Evolutionary conservation across 2,329 filamentous ascomycete genomes (phyloP).

Genomic region (Fonsecaea monophora): DNA sequence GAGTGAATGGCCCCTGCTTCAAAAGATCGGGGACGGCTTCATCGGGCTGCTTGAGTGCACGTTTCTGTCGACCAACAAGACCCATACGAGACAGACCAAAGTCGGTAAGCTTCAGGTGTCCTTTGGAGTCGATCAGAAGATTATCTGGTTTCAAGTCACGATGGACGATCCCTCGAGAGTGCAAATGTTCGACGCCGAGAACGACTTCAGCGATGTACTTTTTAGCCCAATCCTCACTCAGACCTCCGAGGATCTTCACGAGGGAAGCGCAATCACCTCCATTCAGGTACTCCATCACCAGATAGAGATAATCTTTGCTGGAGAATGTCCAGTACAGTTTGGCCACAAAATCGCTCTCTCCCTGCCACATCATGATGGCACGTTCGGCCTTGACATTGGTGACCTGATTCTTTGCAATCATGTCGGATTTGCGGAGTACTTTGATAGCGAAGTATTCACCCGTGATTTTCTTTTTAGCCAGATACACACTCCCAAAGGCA

Average conservation of each 20-base stretch:
- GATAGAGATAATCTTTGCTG: slow-evolving; percentile 97
- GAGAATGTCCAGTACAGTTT: slow-evolving; percentile 99
- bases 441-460: slow-evolving; percentile 99
- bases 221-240: slow-evolving; percentile 97
- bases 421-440: slow-evolving; percentile 98
- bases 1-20: slow-evolving; percentile 86
- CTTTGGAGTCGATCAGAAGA: slow-evolving; percentile 93
- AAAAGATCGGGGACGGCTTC: slow-evolving; percentile 92
- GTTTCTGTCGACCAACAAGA: slow-evolving; percentile 92
- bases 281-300: slow-evolving; percentile 99
- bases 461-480: slow-evolving; percentile 98
- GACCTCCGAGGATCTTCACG: slow-evolving; percentile 88
- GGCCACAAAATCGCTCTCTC: slow-evolving; percentile 97
- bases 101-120: slow-evolving; percentile 95
- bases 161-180: slow-evolving; percentile 93
- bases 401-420: slow-evolving; percentile 99
- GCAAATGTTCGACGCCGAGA: slow-evolving; percentile 93
- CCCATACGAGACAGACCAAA: slow-evolving; percentile 98
- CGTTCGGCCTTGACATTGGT: slow-evolving; percentile 98
- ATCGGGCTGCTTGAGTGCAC: slow-evolving; percentile 76
- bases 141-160: slow-evolving; percentile 97
- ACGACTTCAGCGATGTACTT: slow-evolving; percentile 97
- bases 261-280: slow-evolving; percentile 96
- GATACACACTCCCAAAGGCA: slow-evolving; percentile 95
- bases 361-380: slow-evolving; percentile 99